phyloP scores from a whole-genome alignment of 371 early-diverging fungal species.

The Chytridiales sp. region DNA sequence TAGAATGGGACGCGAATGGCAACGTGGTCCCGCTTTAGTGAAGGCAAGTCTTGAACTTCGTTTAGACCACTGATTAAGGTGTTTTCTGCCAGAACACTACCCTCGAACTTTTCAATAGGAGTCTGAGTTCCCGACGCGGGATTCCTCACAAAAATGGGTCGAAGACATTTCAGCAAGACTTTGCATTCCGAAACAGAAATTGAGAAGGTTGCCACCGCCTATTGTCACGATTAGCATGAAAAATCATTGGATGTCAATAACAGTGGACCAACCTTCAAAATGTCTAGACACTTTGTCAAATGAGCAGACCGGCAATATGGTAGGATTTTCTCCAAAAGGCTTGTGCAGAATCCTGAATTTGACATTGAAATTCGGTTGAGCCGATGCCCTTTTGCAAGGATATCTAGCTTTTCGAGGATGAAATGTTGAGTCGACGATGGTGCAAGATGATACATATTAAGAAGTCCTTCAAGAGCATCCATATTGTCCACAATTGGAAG shows the following conservation, averaged over 20 bases:
- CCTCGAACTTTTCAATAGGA: not conserved
- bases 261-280: constrained; percentile 21
- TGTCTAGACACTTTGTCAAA: constrained; percentile 24
- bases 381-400: not conserved
- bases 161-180: constrained; percentile 27
- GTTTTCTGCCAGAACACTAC: constrained; percentile 18
- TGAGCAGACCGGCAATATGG: constrained; percentile 19
- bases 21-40: not conserved
- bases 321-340: constrained; percentile 29
- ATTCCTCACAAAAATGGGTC: constrained; percentile 22
- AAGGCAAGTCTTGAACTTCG: constrained; percentile 24
- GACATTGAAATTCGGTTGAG: constrained; percentile 28
- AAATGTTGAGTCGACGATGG: not conserved
- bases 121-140: constrained; percentile 4
- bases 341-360: constrained; percentile 20
- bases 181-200: constrained; percentile 40
- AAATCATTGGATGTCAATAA: constrained; percentile 1
- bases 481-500: not conserved
- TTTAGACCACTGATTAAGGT: no score
- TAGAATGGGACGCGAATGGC: constrained; percentile 29
- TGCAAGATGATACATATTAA: no score
- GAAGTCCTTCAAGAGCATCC: not conserved
- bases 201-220: constrained; percentile 34
- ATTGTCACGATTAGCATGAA: not conserved
- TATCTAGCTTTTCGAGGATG: not conserved